These are phyloP conservation scores for Leccinum barrowsii DNA, from an alignment of 768 basidiomycete species.

Conservation along the genomic window DNA sequence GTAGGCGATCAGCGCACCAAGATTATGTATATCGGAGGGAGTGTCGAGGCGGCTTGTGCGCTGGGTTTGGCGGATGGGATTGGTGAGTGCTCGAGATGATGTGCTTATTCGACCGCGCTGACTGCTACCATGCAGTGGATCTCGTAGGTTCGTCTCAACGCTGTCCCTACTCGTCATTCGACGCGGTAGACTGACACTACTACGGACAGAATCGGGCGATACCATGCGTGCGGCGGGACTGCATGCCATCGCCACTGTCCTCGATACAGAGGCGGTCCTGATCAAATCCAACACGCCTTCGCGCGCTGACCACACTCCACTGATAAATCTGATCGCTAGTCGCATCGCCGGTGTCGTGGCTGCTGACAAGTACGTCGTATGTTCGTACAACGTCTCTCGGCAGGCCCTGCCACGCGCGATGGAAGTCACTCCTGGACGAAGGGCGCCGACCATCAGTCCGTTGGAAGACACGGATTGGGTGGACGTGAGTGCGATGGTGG, in stretches of 20 bases:
- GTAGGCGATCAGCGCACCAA: conserved; percentile 59
- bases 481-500: conserved; percentile 89
- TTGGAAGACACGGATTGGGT: conserved; percentile 87
- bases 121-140: conserved; percentile 58
- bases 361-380: conserved; percentile 79
- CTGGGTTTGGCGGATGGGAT: conserved; percentile 97
- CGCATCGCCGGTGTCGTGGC: conserved; percentile 93
- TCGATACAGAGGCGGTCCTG: conserved; percentile 86
- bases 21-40: conserved; percentile 95
- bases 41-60: conserved; percentile 97
- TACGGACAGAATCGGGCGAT: conserved; percentile 83
- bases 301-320: conserved; percentile 54
- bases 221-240: conserved; percentile 99
- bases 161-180: neutral
- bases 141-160: conserved; percentile 74
- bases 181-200: neutral
- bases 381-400: conserved; percentile 88
- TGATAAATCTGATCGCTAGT: conserved; percentile 77
- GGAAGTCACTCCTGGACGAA: conserved; percentile 79
- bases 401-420: conserved; percentile 58
- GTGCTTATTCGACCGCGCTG: neutral
- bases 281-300: conserved; percentile 75
- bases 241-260: conserved; percentile 86
- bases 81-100: conserved; percentile 45
- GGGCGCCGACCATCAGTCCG: conserved; percentile 84